Evolutionary conservation across 129 eudicot genomes (phyloP).

Genomic region (Chrysanthemum makinoi): DNA sequence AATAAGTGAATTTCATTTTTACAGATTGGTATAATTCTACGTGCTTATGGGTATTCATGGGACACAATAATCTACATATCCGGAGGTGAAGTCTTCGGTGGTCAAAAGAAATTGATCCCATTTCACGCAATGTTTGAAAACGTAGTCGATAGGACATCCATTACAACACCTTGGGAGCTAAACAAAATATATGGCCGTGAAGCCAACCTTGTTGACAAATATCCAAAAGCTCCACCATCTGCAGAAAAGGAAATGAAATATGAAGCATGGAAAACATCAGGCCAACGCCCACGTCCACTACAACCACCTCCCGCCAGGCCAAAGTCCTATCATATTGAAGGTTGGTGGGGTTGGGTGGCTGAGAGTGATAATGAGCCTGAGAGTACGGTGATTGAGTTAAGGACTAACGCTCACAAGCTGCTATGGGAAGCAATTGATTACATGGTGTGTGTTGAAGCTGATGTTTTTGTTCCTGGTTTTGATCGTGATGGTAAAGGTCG

Average conservation of each 20-base stretch:
- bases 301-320: conserved; percentile 94
- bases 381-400: conserved; percentile 87
- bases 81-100: conserved; percentile 97
- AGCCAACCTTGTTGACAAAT: conserved; percentile 65
- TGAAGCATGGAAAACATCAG: conserved; percentile 70
- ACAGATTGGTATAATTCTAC: conserved; percentile 92
- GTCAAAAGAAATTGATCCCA: conserved; percentile 85
- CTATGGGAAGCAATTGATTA: conserved; percentile 98
- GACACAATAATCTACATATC: conserved; percentile 90
- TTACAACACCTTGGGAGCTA: conserved; percentile 77
- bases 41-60: conserved; percentile 91
- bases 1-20: background rate
- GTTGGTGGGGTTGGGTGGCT: conserved; percentile 99
- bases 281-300: conserved; percentile 88
- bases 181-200: conserved; percentile 82
- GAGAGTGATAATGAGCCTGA: conserved; percentile 99
- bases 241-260: conserved; percentile 56
- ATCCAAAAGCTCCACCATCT: conserved; percentile 51
- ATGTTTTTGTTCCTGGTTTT: conserved; percentile 89
- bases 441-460: conserved; percentile 82
- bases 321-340: conserved; percentile 83
- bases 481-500: conserved; percentile 95
- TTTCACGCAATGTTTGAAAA: conserved; percentile 93
- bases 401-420: conserved; percentile 92
- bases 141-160: conserved; percentile 87